Evolutionary conservation across 2,329 filamentous ascomycete genomes (phyloP), one percentile per base, ranked within the genome.

Genomic region (Hortaea werneckii): DNA sequence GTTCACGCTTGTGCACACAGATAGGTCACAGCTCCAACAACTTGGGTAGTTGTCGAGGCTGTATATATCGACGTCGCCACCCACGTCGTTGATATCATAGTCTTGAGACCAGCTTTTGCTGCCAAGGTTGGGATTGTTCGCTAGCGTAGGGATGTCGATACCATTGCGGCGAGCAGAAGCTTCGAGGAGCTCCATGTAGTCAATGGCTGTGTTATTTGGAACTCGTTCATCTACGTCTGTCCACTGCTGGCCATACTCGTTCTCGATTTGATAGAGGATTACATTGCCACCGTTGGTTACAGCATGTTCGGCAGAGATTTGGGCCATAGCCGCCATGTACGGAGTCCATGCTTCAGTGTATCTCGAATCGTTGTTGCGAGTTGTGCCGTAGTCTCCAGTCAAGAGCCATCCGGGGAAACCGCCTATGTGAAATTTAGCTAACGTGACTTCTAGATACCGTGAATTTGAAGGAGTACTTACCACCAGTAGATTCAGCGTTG

Each of bases 11-110:
- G 72, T 76, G 54, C 79, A 82, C 47, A 79, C 77, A 29, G 70
- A 72, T 6, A 80, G 62, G 46, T 82, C 78, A 58, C 79, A 82
- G 44, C 74, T 79, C 79, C 77, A 82, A 66, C 79, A 82, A 0
- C 40, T 44, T 1, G 70, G 73, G 44, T 76, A 77, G 50, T 68
- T 73, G 54, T 80, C 76, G 2, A 75, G 54, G 1, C 74, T 70
- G 41, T 65, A 68, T 12, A 74, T 68, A 56, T 79, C 74, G 41
- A 80, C 71, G 50, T 79, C 73, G 7, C 78, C 78, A 9, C 67
- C 71, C 26, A 67, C 72, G 43, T 76, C 65, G 3, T 71, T 74
- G 54, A 42, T 49, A 39, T 48, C 50, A 40, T 73, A 82, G 58
- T 82, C 78, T 11, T 71, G 71, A 0, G 76, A 79, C 79, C 78